Evolutionary conservation across 805 yeast species (phyloP).

Genomic region (Scheffersomyces ergatensis): DNA sequence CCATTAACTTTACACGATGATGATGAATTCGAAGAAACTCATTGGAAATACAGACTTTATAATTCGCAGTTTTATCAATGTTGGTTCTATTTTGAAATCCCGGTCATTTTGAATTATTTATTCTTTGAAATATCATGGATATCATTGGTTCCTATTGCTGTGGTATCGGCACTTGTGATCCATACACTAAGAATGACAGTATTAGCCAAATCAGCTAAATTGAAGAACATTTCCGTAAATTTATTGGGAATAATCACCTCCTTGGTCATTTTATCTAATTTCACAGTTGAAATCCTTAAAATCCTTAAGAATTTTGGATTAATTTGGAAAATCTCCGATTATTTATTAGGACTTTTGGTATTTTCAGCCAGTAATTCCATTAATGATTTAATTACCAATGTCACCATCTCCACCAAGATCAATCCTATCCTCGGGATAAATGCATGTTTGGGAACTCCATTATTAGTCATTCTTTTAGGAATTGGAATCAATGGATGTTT

Average conservation of each 20-base stretch:
- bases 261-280: slow-evolving; percentile 21
- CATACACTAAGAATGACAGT: background rate
- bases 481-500: slow-evolving; percentile 46
- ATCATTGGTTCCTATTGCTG: background rate
- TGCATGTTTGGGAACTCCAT: slow-evolving; percentile 55
- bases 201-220: background rate
- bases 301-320: slow-evolving; percentile 44
- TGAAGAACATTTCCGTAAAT: slow-evolving; percentile 6
- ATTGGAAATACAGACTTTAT: slow-evolving; percentile 1
- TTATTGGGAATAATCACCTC: slow-evolving; percentile 22
- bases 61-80: background rate
- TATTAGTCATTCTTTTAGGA: slow-evolving; percentile 47
- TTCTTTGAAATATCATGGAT: slow-evolving; percentile 10
- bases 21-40: background rate
- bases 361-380: slow-evolving; percentile 51
- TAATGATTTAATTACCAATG: slow-evolving; percentile 51
- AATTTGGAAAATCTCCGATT: slow-evolving; percentile 43
- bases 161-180: background rate
- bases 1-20: slow-evolving; percentile 3
- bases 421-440: slow-evolving; percentile 42
- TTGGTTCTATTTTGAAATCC: slow-evolving; percentile 18
- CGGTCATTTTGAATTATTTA: slow-evolving; percentile 14
- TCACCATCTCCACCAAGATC: slow-evolving; percentile 41
- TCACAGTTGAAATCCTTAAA: slow-evolving; percentile 22
- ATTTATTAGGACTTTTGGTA: slow-evolving; percentile 46